Base-by-base conservation (phyloP, 345 rosid genomes). In the Pistacia atlantica region DNA sequence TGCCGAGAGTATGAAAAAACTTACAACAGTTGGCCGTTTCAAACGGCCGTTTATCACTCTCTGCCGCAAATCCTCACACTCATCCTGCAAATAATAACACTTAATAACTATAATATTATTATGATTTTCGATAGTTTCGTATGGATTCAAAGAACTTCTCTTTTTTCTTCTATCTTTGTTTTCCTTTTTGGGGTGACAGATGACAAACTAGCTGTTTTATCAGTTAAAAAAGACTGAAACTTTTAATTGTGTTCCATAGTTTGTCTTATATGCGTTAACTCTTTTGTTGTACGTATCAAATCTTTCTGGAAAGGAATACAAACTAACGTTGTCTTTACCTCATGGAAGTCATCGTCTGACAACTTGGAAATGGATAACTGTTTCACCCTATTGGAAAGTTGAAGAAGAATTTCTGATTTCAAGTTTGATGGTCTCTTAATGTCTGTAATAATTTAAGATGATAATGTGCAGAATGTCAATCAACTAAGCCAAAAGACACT, bases 341-440 rank as follows among this genome's bases (percentile, higher is more conserved):
- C 86, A 42, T 83, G 69, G 75, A 87, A 81, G 74, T 87, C 84
- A 55, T 83, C 80, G 70, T 90, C 87, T 31, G 86, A 85, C 57
- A 90, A 77, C 71, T 83, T 22, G 25, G 25, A 22, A 22, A 22
- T 74, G 73, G 68, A 71, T 35, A 88, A 62, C 60, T 82, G 88
- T 52, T 80, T 71, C 33, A 73, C 65, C 76, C 74, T 18, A 78
- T 77, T 77, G 10, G 78, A 84, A 57, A 87, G 79, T 80, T 78
- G 79, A 67, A 86, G 84, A 55, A 84, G 79, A 75, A 86, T 54
- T 4, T 75, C 87, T 16, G 58, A 14, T 52, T 65, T 75, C 42
- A 22, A 20, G 16, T 67, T 18, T 73, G 78, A 64, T 56, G 56
- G 58, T 68, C 65, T 84, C 77, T 77, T 82, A 80, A 90, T 60